Conservation (phyloP, 2,329 filamentous ascomycete species). For the Pseudocercospora ulei region DNA sequence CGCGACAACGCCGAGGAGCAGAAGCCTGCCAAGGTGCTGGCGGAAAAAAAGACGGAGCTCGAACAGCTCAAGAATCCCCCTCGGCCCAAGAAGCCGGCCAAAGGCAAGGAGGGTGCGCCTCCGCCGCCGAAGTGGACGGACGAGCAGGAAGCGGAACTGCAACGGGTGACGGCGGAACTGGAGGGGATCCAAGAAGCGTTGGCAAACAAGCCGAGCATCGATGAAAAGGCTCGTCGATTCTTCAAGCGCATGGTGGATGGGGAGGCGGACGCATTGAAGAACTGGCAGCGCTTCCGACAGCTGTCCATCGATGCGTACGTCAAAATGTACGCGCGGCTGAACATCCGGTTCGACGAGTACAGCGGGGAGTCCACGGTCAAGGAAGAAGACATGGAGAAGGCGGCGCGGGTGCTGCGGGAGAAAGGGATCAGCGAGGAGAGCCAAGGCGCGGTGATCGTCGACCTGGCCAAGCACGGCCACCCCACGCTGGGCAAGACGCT, state of each 20-base stretch:
- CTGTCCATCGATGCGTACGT: conserved; percentile 56
- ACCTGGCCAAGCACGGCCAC: conserved; percentile 57
- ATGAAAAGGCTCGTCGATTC: conserved; percentile 64
- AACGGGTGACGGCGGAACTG: conserved; percentile 41
- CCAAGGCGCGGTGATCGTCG: conserved; percentile 58
- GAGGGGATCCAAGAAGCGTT: conserved; percentile 43
- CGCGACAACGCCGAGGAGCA: conserved; percentile 55
- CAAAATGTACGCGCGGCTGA: conserved; percentile 53
- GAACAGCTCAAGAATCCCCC: conserved; percentile 36
- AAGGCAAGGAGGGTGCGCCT: conserved; percentile 40
- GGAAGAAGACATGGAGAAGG: conserved; percentile 52
- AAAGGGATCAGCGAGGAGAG: conserved; percentile 54
- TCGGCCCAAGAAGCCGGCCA: conserved; percentile 36
- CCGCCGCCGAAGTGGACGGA: conserved; percentile 33
- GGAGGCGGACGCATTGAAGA: conserved; percentile 48
- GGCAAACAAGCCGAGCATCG: conserved; percentile 49
- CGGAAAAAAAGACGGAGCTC: conserved; percentile 38
- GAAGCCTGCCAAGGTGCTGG: conserved; percentile 49
- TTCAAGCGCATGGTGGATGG: conserved; percentile 61
- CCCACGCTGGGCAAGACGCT: conserved; percentile 61
- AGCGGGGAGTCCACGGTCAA: conserved; percentile 60
- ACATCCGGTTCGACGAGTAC: conserved; percentile 57
- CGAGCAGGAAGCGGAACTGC: conserved; percentile 43
- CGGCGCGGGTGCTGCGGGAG: conserved; percentile 50
- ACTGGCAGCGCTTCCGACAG: conserved; percentile 56